These are phyloP conservation scores for Chaetoscypha palmicola DNA, from an alignment of 2,329 filamentous ascomycete genomes.

Conservation along the genomic window DNA sequence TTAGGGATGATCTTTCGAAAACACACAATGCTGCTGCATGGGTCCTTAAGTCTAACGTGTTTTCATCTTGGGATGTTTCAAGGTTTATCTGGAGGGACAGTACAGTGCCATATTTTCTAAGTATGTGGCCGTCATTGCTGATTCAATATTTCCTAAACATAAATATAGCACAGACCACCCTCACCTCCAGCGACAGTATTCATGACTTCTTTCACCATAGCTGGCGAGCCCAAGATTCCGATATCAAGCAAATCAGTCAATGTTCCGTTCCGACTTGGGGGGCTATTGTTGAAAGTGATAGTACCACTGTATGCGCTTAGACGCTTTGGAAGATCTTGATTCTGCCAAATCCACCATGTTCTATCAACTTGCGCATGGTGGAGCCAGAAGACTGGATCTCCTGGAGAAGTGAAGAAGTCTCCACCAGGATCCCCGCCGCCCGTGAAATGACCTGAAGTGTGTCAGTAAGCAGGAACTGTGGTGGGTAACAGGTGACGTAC, in stretches of 20 bases:
- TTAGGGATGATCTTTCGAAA: too few species aligned
- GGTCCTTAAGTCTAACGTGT: too few species aligned
- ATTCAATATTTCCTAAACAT: constrained; percentile 32
- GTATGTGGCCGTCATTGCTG: too few species aligned
- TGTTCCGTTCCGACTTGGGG: constrained; percentile 34
- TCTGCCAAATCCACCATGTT: constrained; percentile 42
- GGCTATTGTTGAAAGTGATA: constrained; percentile 35
- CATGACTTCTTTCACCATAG: constrained; percentile 32
- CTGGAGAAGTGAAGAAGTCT: constrained; percentile 38
- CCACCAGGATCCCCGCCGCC: constrained; percentile 39
- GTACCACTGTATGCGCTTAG: constrained; percentile 30
- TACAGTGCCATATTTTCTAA: too few species aligned
- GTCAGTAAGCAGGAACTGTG: too few species aligned
- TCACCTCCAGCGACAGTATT: constrained; percentile 33
- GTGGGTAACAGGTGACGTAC: not conserved
- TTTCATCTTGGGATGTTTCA: too few species aligned
- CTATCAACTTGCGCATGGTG: constrained; percentile 41
- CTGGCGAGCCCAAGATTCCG: constrained; percentile 1
- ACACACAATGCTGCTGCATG: too few species aligned
- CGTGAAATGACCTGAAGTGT: constrained; percentile 35
- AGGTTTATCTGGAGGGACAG: too few species aligned
- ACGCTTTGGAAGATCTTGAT: constrained; percentile 34
- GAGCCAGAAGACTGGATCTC: constrained; percentile 40
- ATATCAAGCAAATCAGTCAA: constrained; percentile 34
- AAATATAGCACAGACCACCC: constrained; percentile 37